Base-by-base conservation (phyloP, 1,284 basidiomycete species). In the Exobasidium rhododendri region DNA sequence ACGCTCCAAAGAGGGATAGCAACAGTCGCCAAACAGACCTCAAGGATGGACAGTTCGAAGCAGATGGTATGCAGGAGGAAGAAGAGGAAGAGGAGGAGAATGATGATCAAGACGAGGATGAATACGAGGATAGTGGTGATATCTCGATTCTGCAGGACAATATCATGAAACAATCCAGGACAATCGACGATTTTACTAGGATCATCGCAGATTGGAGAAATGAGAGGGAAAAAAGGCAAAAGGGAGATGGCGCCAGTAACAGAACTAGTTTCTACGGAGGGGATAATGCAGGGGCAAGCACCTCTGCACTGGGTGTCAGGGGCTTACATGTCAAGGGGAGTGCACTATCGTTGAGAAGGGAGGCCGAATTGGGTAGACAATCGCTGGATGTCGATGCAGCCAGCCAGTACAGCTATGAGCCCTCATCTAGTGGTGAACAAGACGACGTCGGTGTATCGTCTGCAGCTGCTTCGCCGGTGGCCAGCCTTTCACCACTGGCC, bases 171-270 rank as follows among this genome's bases (percentile, higher is more conserved):
- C 65, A 70, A 32, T 69, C 66, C 17, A 65, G 67, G 20, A 75
- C 70, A n/a, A 74, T 74, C 49, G 74, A 75, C 31, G 74, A 75
- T 56, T 75, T 75, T 45, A 73, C 72, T 47, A 67, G 66, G 61
- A 73, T 75, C 61, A 74, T 75, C 60, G 67, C 66, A 56, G 71
- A 75, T 47, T 74, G 72, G 55, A 63, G 74, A 22, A 14, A 17
- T 11, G 61, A 62, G 50, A 26, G 52, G 30, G 52, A 44, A 20
- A 55, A 11, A 20, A 14, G 20, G 17, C 52, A 55, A 3, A 26
- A 31, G n/a, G 30, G 58, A 20, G 53, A 54, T 26, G 30, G 58
- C 17, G 29, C 49, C 6, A 59, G 45, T 17, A 3, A 17, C 4
- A 50, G 50, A 17, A 32, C 53, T 14, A 46, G 56, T 20, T 43